Base-by-base conservation (phyloP, 306 rosid species). In the Vigna radiata region DNA sequence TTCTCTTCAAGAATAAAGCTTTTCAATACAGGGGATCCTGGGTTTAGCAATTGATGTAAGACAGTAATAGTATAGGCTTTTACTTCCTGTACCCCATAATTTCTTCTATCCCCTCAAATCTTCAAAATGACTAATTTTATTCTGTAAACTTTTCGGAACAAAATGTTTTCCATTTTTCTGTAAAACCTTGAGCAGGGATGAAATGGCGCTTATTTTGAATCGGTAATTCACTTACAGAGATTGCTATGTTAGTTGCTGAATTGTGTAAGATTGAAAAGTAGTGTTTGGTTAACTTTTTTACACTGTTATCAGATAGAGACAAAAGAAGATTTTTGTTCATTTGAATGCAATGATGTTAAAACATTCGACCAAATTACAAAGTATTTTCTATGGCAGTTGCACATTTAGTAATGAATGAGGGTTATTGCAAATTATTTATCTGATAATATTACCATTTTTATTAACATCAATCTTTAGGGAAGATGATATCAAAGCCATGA, bases 1-100 rank as follows among this genome's bases (percentile, higher is more conserved):
- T 25, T 50, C 43, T 66, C 62, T 61, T 74, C 19, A 54, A 49
- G 77, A 81, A 50, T 75, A 60, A 27, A 18, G 39, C 15, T 37
- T 52, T 49, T 53, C 33, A 18, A 18, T 60, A n/a, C 13, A 12
- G 47, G 6, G 19, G 54, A 53, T 63, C 41, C 27, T 61, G 66
- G 48, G 54, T 37, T 62, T 41, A 18, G 70, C 78, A 76, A 11
- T 81, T 68, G n/a, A 68, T 62, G 7, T 50, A 50, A 19, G 52
- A 63, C 19, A 56, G 39, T 69, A 52, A 63, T 29, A 50, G 23
- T 68, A 68, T 62, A 61, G 31, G 31, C 4, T 4, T 4, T 27
- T 27, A 27, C 31, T 27, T 27, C 31, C 31, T 29, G 31, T 29
- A 29, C 5, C 31, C 31, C 5, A 29, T 29, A 29, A 29, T 29